phyloP scores from a whole-genome alignment of 2,329 filamentous ascomycete genomes.

The Ramularia collo-cygni region DNA sequence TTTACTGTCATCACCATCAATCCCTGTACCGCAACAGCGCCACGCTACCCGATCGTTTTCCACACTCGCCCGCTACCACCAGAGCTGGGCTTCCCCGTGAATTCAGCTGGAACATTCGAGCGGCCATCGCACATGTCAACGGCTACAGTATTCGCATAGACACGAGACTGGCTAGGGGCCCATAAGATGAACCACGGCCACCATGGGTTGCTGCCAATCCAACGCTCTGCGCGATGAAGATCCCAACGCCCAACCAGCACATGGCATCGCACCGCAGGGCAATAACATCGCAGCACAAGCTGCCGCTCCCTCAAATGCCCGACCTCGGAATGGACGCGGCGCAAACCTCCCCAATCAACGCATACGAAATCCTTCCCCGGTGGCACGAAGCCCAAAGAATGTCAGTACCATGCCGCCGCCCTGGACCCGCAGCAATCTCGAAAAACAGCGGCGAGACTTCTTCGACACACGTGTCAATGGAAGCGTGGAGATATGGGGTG shows the following conservation, averaged over 20 bases:
- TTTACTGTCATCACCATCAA: no score
- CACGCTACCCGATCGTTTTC: no score
- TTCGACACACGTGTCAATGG: conserved; percentile 86
- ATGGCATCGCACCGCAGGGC: not conserved
- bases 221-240: not conserved
- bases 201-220: conserved; percentile 6
- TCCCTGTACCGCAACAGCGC: no score
- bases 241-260: not conserved
- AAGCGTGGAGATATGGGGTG: conserved; percentile 70
- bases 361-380: conserved; percentile 20
- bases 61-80: no score
- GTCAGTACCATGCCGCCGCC: conserved; percentile 24
- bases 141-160: not conserved
- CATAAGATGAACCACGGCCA: not conserved
- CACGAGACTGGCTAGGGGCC: not conserved
- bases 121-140: not conserved
- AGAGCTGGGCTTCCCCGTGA: no score
- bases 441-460: conserved; percentile 69
- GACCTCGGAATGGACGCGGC: conserved; percentile 1
- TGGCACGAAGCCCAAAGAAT: conserved; percentile 16
- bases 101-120: no score
- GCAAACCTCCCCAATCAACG: conserved; percentile 22
- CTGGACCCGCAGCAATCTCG: conserved; percentile 65
- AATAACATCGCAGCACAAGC: no score
- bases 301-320: no score